Percentiles rank a stretch among this genome's conserved stretches.
Evolutionary conservation across 2,329 filamentous ascomycete genomes (phyloP).

Genomic region (Botrytis galanthina): DNA sequence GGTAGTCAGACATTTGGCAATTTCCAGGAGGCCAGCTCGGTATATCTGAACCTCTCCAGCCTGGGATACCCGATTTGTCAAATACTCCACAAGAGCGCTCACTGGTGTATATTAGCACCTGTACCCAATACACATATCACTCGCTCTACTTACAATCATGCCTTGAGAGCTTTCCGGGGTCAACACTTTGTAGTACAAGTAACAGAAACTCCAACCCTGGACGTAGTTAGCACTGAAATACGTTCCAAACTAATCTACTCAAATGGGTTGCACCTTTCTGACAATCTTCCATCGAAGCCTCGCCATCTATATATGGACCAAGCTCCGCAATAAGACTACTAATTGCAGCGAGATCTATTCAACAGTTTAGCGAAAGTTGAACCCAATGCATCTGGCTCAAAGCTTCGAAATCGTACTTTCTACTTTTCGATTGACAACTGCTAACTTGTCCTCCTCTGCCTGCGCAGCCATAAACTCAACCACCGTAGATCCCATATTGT

Average conservation of each 20-base stretch:
- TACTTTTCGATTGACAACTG: slow-evolving; percentile 15
- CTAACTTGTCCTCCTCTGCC: slow-evolving; percentile 7
- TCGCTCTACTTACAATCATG: slow-evolving; percentile 24
- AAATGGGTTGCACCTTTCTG: slow-evolving; percentile 25
- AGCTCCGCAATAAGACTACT: slow-evolving; percentile 12
- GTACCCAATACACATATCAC: background rate
- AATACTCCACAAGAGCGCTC: slow-evolving; percentile 29
- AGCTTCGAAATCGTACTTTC: slow-evolving; percentile 15
- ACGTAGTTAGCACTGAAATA: slow-evolving; percentile 17
- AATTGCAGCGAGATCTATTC: slow-evolving; percentile 8
- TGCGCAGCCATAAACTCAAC: slow-evolving; percentile 20
- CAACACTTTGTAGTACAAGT: slow-evolving; percentile 22
- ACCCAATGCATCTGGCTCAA: background rate
- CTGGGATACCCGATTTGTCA: slow-evolving; percentile 21
- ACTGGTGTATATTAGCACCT: slow-evolving; percentile 23
- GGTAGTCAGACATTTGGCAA: slow-evolving; percentile 16
- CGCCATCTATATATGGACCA: slow-evolving; percentile 17
- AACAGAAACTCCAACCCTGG: slow-evolving; percentile 26
- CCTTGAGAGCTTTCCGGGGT: slow-evolving; percentile 22
- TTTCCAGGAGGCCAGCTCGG: slow-evolving; percentile 20
- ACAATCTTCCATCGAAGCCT: slow-evolving; percentile 25
- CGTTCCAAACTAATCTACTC: background rate
- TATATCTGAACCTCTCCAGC: slow-evolving; percentile 17
- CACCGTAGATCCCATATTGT: slow-evolving; percentile 3
- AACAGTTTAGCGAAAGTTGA: background rate